Percentiles rank a stretch among this genome's conserved stretches.
Evolutionary conservation across 441 rosid species (phyloP).

Genomic region (Omphalea diandra): DNA sequence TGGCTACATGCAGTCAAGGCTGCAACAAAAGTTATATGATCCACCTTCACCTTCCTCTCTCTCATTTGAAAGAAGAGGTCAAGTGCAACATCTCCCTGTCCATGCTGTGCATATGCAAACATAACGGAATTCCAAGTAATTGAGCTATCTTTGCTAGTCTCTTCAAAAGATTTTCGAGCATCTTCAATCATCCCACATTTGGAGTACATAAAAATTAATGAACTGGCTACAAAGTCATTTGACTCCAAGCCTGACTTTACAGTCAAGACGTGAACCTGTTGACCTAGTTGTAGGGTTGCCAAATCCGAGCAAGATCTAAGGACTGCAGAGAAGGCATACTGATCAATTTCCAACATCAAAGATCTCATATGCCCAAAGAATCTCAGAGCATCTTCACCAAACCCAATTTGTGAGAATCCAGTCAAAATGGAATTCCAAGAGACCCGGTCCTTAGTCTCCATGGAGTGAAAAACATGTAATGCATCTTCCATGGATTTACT

Average conservation of each 20-base stretch:
- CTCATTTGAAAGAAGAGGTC: constrained; percentile 44
- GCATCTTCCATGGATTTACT: constrained; percentile 48
- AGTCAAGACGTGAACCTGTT: constrained; percentile 58
- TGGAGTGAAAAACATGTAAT: constrained; percentile 43
- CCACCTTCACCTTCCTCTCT: constrained; percentile 21
- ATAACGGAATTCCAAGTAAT: constrained; percentile 68
- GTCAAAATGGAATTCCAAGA: constrained; percentile 77
- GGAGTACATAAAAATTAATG: constrained; percentile 72
- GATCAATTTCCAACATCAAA: constrained; percentile 46
- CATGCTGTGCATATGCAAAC: constrained; percentile 74
- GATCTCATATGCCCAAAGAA: constrained; percentile 50
- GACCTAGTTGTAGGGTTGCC: constrained; percentile 70
- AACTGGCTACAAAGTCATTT: constrained; percentile 69
- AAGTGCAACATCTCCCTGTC: constrained; percentile 36
- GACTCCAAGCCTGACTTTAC: constrained; percentile 54
- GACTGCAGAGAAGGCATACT: constrained; percentile 68
- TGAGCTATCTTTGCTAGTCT: constrained; percentile 45
- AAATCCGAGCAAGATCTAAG: constrained; percentile 76
- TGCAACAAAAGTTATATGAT: constrained; percentile 65
- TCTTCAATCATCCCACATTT: constrained; percentile 67
- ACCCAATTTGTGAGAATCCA: constrained; percentile 63
- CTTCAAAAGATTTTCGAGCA: constrained; percentile 54
- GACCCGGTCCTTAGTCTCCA: constrained; percentile 60
- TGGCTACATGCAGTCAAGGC: constrained; percentile 84
- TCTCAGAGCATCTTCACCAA: constrained; percentile 52